Evolutionary conservation across 225 moss, liverwort and hornwort species (phyloP).

Genomic region (Rhytidiadelphus loreus): DNA sequence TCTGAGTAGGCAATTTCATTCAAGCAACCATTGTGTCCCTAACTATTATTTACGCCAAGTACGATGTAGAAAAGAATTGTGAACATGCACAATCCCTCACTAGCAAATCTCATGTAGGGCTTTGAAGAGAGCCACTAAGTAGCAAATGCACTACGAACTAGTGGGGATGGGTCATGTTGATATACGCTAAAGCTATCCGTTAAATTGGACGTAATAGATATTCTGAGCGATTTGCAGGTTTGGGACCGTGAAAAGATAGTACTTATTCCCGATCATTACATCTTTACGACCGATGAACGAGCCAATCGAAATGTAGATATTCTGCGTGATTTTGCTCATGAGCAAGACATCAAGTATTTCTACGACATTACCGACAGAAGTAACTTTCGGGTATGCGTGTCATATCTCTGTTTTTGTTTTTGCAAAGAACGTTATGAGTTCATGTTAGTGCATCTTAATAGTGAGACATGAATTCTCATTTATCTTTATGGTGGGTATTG

Average conservation of each 20-base stretch:
- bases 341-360: slow-evolving; percentile 95
- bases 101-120: background rate
- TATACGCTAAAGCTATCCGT: background rate
- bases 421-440: background rate
- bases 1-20: background rate
- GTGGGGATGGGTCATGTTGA: background rate
- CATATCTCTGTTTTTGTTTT: background rate
- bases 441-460: background rate
- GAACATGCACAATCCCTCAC: background rate
- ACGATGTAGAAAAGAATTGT: background rate
- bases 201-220: background rate
- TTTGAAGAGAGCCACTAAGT: background rate
- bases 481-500: background rate
- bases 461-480: background rate
- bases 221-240: slow-evolving; percentile 45
- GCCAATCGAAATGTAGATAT: slow-evolving; percentile 99
- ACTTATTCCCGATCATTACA: slow-evolving; percentile 96
- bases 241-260: slow-evolving; percentile 98
- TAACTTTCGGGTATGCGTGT: slow-evolving; percentile 51
- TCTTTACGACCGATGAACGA: slow-evolving; percentile 78
- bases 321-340: slow-evolving; percentile 82
- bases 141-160: background rate
- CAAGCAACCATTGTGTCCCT: background rate
- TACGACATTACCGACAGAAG: slow-evolving; percentile 78
- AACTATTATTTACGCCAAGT: background rate